Evolutionary conservation across 495 filamentous ascomycete species (phyloP), one percentile per base, ranked within the genome.

Genomic region (Lasiosphaeriaceae sp.): DNA sequence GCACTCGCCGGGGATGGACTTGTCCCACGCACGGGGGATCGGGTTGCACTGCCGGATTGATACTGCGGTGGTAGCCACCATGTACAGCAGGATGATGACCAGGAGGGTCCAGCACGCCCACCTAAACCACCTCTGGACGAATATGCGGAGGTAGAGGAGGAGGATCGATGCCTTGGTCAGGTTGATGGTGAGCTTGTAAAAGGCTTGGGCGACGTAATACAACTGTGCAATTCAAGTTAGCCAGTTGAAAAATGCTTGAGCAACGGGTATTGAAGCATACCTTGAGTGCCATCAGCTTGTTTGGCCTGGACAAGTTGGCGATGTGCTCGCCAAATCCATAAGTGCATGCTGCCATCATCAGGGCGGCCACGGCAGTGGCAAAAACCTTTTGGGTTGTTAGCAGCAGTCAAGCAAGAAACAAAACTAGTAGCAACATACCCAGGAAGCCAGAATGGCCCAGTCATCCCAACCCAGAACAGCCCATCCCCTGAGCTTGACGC

Each of bases 241-340:
- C 19, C 11, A 23, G 29, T 12, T 14, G n/a, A n/a, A n/a, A n/a
- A n/a, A n/a, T n/a, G n/a, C n/a, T n/a, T n/a, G n/a, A n/a, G n/a
- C n/a, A n/a, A n/a, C n/a, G n/a, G n/a, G n/a, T n/a, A 17, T 17
- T 17, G 23, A 47, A 6, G 21, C 50, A n/a, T 64, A 73, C 70
- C 69, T 74, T 69, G 20, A 73, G 54, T 3, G 66, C 57, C 46
- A 63, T 51, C 12, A 62, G 35, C 23, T 61, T 66, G 43, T 74
- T 68, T 12, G 52, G 34, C 2, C n/a, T 17, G 3, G 62, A 49
- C 12, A 74, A 53, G 24, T 59, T 66, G 34, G 59, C 50, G 17
- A 70, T 63, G 48, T 73, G 71, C 47, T 71, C 65, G 16, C 71
- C 71, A 26, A 73, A 69, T 0, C 71, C 71, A 50, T 74, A 66